Conservation (phyloP, 768 basidiomycete genomes). For the Rhodotorula diobovata region DNA sequence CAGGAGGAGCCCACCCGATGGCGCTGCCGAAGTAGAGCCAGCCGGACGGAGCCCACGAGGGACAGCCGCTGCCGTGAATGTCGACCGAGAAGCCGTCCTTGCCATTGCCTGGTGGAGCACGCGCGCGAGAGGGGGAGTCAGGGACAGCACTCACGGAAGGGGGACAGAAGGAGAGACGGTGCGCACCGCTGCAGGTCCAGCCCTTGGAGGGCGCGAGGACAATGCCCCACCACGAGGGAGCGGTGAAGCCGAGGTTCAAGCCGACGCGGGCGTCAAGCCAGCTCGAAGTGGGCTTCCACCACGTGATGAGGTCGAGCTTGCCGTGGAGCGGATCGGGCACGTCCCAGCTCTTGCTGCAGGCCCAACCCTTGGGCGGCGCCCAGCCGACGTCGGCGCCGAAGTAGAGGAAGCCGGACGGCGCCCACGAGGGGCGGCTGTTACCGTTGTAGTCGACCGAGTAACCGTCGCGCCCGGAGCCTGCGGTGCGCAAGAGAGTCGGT, state of each 20-base stretch:
- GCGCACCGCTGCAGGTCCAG: conserved; percentile 2
- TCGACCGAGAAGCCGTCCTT: conserved; percentile 13
- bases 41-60: not conserved
- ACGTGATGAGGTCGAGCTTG: not conserved
- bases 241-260: not conserved
- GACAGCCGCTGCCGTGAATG: not conserved
- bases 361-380: not conserved
- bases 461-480: conserved; percentile 16
- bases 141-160: no score
- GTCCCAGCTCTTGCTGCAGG: not conserved
- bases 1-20: conserved; percentile 14
- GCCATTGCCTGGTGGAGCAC: not conserved
- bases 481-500: not conserved
- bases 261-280: not conserved
- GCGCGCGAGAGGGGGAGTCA: not conserved
- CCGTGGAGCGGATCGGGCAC: not conserved
- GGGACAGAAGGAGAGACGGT: not conserved
- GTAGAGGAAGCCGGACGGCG: not conserved
- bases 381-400: not conserved
- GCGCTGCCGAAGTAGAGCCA: conserved; percentile 5
- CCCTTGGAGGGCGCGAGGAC: not conserved
- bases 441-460: not conserved
- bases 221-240: conserved; percentile 2
- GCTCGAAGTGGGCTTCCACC: conserved; percentile 6
- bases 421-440: not conserved